Base-by-base conservation (phyloP, 768 basidiomycete genomes). In the Trametes villosa region DNA sequence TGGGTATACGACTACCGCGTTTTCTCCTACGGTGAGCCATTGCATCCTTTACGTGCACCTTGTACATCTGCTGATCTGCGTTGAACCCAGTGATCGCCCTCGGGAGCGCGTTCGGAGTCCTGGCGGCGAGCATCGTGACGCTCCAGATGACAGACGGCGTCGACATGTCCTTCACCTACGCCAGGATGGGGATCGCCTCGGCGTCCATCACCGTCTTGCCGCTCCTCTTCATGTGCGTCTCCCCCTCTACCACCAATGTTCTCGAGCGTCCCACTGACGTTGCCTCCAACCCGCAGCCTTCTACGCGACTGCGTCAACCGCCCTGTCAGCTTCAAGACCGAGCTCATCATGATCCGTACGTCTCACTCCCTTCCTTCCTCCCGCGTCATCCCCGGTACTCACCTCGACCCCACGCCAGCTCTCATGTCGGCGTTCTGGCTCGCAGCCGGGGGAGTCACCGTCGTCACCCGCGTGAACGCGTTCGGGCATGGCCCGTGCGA, bases 1-100 rank as follows among this genome's bases (percentile, higher is more conserved):
- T 51, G 33, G 50, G 13, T 51, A 11, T 51, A 51, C 13, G 50
- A 51, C 20, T 51, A 51, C 24, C 50, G 50, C 33, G 24, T 51
- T 22, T 51, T 51, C 33, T 51, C 50, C 8, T 26, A 24, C 22
- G 50, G 50, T 51, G 11, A n/a, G 50, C 38, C 15, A 9, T 12
- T 26, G 20, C 20, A 7, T 1, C 4, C 13, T 27, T n/a, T 9
- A n/a, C 50, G 2, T 31, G 17, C 13, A 13, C 26, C 1, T 15
- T n/a, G 13, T 7, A 2, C 7, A 4, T 26, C 2, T 36, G 7
- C 50, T 26, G 24, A n/a, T n/a, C n/a, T n/a, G 26, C 4, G 11
- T 11, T 27, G 20, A 7, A n/a, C 20, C n/a, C 13, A 51, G 50
- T 51, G 9, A 36, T 51, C 33, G 17, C 50, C 7, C 33, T 51